phyloP scores from a whole-genome alignment of 305 asterid genomes.

The Plantago coronopus region DNA sequence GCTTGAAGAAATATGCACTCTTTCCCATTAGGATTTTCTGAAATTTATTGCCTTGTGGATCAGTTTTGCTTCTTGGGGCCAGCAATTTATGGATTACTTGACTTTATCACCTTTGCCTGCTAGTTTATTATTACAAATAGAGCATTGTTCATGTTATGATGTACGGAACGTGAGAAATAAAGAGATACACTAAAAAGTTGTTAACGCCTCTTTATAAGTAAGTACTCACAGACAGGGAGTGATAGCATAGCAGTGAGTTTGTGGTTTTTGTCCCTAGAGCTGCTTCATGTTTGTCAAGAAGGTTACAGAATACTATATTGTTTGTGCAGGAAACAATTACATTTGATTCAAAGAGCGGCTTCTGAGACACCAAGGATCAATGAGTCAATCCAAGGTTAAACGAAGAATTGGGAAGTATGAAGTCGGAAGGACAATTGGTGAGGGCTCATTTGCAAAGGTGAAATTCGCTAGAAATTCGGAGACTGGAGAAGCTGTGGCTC shows the following conservation, averaged over 20 bases:
- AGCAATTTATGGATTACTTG: constrained; percentile 3
- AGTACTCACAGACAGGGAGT: background rate
- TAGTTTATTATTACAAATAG: constrained; percentile 3
- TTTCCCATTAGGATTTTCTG: constrained; percentile 9
- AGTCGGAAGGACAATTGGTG: constrained; percentile 94
- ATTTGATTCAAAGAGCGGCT: constrained; percentile 15
- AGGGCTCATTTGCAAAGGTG: constrained; percentile 92
- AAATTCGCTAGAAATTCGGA: constrained; percentile 76
- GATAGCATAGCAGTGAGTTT: no score
- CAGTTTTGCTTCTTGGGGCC: constrained; percentile 15
- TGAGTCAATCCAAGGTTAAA: constrained; percentile 69
- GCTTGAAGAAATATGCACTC: background rate
- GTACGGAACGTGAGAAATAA: background rate
- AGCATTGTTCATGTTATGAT: constrained; percentile 11
- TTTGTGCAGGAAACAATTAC: constrained; percentile 29
- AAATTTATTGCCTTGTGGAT: constrained; percentile 13
- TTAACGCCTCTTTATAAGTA: no score
- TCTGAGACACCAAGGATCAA: constrained; percentile 14
- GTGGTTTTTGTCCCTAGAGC: background rate
- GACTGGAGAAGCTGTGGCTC: constrained; percentile 68
- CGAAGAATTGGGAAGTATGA: constrained; percentile 89
- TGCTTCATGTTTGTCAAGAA: background rate
- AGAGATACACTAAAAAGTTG: no score
- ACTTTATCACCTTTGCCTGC: background rate
- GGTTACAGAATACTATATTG: background rate